Base-by-base conservation (phyloP, 2,329 filamentous ascomycete species). In the Arthroderma uncinatum region DNA sequence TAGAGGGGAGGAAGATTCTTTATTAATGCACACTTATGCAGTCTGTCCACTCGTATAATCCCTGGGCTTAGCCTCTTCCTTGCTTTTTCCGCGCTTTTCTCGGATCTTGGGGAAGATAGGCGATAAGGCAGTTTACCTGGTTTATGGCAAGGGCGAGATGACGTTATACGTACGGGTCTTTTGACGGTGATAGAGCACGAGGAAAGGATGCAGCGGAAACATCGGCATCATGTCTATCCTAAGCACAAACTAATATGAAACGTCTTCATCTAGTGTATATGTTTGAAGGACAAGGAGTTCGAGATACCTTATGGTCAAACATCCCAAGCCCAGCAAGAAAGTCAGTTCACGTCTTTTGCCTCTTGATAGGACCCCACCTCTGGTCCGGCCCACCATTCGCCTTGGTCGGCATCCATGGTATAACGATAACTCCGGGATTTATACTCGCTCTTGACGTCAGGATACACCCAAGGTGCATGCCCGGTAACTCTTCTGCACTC, bases 51-150 rank as follows among this genome's bases (percentile, higher is more conserved):
- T 10, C 23, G 44, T 50, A 54, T 54, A 39, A 54, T 54, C 37
- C 30, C 14, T 28, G 52, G 9, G 19, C 37, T 54, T 25, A 5
- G 33, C 36, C n/a, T 47, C 19, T 25, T 9, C 28, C 7, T 56
- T 53, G 53, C 47, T 56, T 56, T 52, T 56, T 52, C 54, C 57
- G 42, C 16, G 34, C 37, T 19, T 8, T 36, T 37, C n/a, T 33
- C 40, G 55, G 53, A 34, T 37, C 37, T 19, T 30, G 37, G 48
- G 19, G 44, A 16, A 9, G 25, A 50, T n/a, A 25, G 6, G 47
- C 12, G 47, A 50, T 50, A 50, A 50, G 47, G 47, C 47, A 50
- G 25, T 16, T 19, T 30, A 50, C n/a, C 28, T n/a, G 47, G 47
- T 50, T 47, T 33, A 33, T 16, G 12, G 47, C n/a, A 50, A 50